These are phyloP conservation scores for Salix dunnii DNA, from an alignment of 345 rosid genomes.

Conservation along the genomic window DNA sequence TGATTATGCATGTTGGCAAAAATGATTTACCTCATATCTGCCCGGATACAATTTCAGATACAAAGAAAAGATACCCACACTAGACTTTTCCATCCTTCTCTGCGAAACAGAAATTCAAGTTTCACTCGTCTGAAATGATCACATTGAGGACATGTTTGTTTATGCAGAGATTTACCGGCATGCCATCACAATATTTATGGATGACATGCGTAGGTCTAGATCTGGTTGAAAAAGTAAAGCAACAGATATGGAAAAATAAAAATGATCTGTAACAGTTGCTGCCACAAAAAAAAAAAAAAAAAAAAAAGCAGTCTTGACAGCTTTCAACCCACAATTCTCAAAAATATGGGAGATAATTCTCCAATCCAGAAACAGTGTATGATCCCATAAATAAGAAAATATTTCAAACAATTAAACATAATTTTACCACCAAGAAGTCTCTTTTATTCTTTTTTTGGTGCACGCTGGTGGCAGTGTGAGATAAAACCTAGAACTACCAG, in stretches of 20 bases:
- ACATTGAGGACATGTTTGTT: slow-evolving; percentile 6
- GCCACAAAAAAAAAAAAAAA: no score
- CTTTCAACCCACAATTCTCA: not conserved
- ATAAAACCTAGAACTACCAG: not conserved
- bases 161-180: not conserved
- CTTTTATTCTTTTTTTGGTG: not conserved
- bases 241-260: not conserved
- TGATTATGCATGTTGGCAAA: not conserved
- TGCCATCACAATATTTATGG: not conserved
- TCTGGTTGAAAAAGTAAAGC: not conserved
- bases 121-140: not conserved
- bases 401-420: not conserved
- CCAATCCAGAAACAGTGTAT: not conserved
- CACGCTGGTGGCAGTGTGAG: not conserved
- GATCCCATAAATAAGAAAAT: not conserved
- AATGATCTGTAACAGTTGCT: not conserved
- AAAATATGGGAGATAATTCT: not conserved
- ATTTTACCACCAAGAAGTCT: not conserved
- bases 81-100: slow-evolving; percentile 90
- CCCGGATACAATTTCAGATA: slow-evolving; percentile 80
- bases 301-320: not conserved
- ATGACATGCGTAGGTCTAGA: not conserved
- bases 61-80: slow-evolving; percentile 60
- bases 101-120: slow-evolving; percentile 24
- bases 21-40: slow-evolving; percentile 62